These are phyloP conservation scores for Eucalyptus polybractea DNA, from an alignment of 345 rosid genomes.

Conservation along the genomic window DNA sequence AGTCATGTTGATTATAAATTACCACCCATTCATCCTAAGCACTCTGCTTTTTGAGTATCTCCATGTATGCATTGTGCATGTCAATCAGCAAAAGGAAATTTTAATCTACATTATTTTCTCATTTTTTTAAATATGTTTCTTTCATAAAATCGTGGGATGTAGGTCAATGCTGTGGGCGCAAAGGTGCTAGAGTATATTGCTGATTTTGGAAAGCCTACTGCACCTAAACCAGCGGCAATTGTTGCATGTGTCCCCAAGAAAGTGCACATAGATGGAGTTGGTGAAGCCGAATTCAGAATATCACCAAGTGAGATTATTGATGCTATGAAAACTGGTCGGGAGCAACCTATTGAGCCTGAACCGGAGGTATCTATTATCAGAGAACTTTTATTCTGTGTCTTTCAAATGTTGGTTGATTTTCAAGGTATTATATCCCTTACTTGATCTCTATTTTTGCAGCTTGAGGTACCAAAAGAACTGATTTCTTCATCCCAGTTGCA, in stretches of 20 bases:
- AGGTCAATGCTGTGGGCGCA: constrained; percentile 94
- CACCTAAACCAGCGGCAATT: constrained; percentile 94
- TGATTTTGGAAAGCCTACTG: constrained; percentile 85
- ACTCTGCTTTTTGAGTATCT: neutral
- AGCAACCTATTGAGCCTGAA: constrained; percentile 89
- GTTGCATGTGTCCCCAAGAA: constrained; percentile 96
- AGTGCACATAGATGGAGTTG: constrained; percentile 67
- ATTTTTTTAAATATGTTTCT: neutral
- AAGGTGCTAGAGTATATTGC: constrained; percentile 81
- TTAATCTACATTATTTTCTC: neutral
- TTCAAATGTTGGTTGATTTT: neutral
- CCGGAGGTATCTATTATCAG: constrained; percentile 59
- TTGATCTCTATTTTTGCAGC: constrained; percentile 36
- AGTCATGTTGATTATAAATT: neutral
- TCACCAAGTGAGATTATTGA: constrained; percentile 54
- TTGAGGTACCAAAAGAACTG: constrained; percentile 94
- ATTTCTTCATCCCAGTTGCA: constrained; percentile 55
- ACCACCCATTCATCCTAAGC: neutral
- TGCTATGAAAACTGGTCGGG: constrained; percentile 67
- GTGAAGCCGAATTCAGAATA: constrained; percentile 84
- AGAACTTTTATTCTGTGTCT: neutral
- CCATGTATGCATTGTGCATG: neutral
- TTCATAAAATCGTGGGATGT: neutral
- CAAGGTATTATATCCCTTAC: neutral
- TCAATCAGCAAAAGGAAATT: neutral